These are phyloP conservation scores for Chlorella sp. DNA, from an alignment of 139 green algal species.

Conservation along the genomic window DNA sequence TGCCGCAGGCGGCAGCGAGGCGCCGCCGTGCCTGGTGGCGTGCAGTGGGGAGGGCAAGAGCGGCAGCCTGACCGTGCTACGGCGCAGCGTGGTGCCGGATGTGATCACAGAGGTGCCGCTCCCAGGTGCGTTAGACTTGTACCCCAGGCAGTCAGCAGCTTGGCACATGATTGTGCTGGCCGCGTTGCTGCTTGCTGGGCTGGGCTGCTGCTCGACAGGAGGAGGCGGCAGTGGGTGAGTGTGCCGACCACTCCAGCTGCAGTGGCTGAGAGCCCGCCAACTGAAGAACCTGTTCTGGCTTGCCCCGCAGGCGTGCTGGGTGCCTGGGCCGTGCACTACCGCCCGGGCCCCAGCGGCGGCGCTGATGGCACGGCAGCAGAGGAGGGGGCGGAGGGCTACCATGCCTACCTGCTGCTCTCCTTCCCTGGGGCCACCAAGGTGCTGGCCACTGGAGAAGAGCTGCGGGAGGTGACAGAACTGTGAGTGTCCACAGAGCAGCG, in stretches of 20 bases:
- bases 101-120: conserved; percentile 81
- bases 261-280: too few species aligned
- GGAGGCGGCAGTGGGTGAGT: too few species aligned
- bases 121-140: too few species aligned
- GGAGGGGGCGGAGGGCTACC: conserved; percentile 45
- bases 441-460: conserved; percentile 71
- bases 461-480: conserved; percentile 70
- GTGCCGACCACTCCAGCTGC: too few species aligned
- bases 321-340: conserved; percentile 81
- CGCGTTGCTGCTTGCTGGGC: not conserved
- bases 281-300: not conserved
- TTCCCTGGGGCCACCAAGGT: conserved; percentile 69
- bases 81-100: conserved; percentile 71
- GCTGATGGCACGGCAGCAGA: not conserved
- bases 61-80: conserved; percentile 78
- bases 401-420: conserved; percentile 83
- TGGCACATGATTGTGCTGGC: not conserved
- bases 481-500: too few species aligned
- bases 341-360: not conserved
- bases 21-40: conserved; percentile 54
- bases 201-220: not conserved
- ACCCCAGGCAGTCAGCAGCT: too few species aligned
- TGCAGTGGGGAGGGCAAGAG: conserved; percentile 71
- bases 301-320: conserved; percentile 44
- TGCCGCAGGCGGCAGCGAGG: not conserved